Evolutionary conservation across 345 rosid species (phyloP).

Genomic region (Dipteronia sinensis): DNA sequence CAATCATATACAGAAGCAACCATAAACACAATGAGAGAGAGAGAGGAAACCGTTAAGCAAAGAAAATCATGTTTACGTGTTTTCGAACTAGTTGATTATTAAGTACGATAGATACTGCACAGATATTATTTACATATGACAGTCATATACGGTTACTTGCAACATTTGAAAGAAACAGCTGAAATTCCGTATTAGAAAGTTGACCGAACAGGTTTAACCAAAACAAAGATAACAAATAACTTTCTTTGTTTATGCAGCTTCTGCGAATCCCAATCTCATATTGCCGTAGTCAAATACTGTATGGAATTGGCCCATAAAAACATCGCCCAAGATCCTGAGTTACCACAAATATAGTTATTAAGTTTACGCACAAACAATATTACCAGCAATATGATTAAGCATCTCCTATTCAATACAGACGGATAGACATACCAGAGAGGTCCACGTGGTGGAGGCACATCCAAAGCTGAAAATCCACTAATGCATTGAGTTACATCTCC

Average conservation of each 20-base stretch:
- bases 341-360: not conserved
- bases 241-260: slow-evolving; percentile 52
- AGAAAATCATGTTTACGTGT: not conserved
- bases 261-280: slow-evolving; percentile 77
- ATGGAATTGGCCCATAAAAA: slow-evolving; percentile 82
- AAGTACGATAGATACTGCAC: not conserved
- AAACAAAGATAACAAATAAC: not conserved
- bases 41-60: not conserved
- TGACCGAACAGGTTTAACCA: not conserved
- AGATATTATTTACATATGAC: slow-evolving; percentile 34
- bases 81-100: not conserved
- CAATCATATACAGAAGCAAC: no score
- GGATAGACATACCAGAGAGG: slow-evolving; percentile 60
- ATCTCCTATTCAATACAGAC: not conserved
- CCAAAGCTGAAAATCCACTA: slow-evolving; percentile 70
- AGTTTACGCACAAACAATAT: not conserved
- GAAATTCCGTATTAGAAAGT: not conserved
- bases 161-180: not conserved
- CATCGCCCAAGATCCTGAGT: slow-evolving; percentile 82
- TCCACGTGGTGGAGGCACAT: slow-evolving; percentile 77
- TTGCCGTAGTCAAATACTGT: slow-evolving; percentile 87
- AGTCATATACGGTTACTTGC: not conserved
- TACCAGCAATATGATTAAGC: not conserved
- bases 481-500: slow-evolving; percentile 65
- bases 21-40: not conserved